These are phyloP conservation scores for Hypoxylon perforatum DNA, from an alignment of 495 filamentous ascomycete genomes.

Conservation along the genomic window DNA sequence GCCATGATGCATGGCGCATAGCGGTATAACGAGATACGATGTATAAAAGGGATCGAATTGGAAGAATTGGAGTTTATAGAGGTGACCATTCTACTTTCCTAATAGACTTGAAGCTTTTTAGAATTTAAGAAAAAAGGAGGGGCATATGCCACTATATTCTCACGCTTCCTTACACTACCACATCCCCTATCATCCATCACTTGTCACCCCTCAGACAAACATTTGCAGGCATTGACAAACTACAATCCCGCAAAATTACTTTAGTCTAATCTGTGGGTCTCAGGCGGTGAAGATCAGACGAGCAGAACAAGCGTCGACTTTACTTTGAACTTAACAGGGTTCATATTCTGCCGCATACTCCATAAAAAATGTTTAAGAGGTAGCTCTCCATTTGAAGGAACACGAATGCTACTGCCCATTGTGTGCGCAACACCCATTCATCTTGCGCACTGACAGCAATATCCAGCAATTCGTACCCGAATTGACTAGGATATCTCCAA, in stretches of 20 bases:
- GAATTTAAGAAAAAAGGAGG: neutral
- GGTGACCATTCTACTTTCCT: too few relatives aligned
- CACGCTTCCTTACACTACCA: too few relatives aligned
- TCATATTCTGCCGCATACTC: constrained; percentile 1
- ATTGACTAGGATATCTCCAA: constrained; percentile 21
- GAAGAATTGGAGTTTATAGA: constrained; percentile 18
- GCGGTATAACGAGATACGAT: neutral
- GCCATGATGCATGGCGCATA: neutral
- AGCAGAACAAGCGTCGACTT: constrained; percentile 8
- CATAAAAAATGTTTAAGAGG: neutral
- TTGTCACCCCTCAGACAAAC: too few relatives aligned
- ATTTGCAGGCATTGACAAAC: too few relatives aligned
- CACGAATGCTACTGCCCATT: too few relatives aligned
- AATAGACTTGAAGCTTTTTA: too few relatives aligned
- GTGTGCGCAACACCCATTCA: too few relatives aligned
- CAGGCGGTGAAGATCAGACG: constrained; percentile 36
- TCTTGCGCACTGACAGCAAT: too few relatives aligned
- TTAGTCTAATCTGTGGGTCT: constrained; percentile 22
- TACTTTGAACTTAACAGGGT: neutral
- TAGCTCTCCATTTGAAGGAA: neutral
- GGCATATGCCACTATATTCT: neutral
- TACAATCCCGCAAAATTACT: neutral
- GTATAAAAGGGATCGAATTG: neutral
- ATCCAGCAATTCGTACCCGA: too few relatives aligned
- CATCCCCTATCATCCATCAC: too few relatives aligned